Base-by-base conservation (phyloP, 192 early-diverging fungal genomes). In the Backusella luteola region DNA sequence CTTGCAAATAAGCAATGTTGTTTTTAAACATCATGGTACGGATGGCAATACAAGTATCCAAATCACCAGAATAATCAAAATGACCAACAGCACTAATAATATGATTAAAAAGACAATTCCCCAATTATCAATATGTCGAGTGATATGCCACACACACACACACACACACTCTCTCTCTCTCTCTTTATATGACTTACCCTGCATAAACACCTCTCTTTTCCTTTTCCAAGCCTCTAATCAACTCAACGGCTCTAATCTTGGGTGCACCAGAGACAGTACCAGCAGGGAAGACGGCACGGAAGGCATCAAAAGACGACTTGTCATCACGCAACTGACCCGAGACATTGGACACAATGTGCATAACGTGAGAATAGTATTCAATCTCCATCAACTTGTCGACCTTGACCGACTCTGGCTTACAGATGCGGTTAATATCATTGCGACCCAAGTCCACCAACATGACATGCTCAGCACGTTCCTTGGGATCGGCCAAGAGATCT, bases 291-390 rank as follows among this genome's bases (percentile, higher is more conserved):
- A 99, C 97, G 21, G 95, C 94, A 66, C 98, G 87, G 87, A 99
- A 98, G 0, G 97, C 97, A 81, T 99, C 97, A 84, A 92, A 98
- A 26, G 89, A 88, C 17, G 96, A 96, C 84, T 96, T 95, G 38
- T 89, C 97, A n/a, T 86, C 85, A 53, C 98, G 88, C 67, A 99
- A 85, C 75, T 88, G 87, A 56, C 98, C 98, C 15, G 92, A 94
- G 1, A 99, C 95, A 79, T 98, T 93, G 77, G 91, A 93, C n/a
- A 99, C 98, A 85, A 99, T 99, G 79, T 99, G 98, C 97, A 99
- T 99, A 39, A 99, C 98, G 80, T 99, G 97, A 36, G 92, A 93
- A 79, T 98, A 99, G 29, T 91, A 87, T 82, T 99, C 98, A 77
- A 99, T 92, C 66, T 96, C 91, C 98, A 99, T 99, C 74, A 99